Conservation (phyloP, 306 rosid species). For the apple (Malus domestica) region DNA sequence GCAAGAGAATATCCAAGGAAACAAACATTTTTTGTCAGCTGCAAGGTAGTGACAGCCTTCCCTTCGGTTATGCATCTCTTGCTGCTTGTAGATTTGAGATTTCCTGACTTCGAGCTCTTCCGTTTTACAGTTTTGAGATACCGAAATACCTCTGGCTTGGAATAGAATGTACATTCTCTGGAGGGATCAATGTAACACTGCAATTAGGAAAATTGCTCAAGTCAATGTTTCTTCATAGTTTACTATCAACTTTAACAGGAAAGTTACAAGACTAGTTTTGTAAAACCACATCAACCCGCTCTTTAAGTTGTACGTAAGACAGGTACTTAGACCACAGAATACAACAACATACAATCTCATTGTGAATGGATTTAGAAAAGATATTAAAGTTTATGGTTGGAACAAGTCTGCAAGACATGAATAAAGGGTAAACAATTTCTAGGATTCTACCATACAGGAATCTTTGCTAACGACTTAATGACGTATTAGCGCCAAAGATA, state of each 20-base stretch:
- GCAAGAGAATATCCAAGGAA: conserved; percentile 8
- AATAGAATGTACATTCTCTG: conserved; percentile 56
- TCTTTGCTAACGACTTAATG: not conserved
- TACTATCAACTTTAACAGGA: not conserved
- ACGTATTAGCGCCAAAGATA: no score
- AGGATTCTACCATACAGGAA: not conserved
- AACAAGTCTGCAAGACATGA: not conserved
- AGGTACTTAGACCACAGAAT: not conserved
- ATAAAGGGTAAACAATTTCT: not conserved
- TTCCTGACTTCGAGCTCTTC: conserved; percentile 25
- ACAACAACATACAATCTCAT: not conserved
- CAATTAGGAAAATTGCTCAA: conserved; percentile 20
- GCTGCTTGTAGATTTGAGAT: conserved; percentile 37
- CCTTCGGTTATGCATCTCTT: conserved; percentile 23
- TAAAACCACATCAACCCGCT: not conserved
- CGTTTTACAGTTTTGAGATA: conserved; percentile 47
- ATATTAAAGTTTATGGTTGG: not conserved
- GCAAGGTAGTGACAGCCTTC: conserved; percentile 17
- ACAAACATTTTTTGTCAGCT: conserved; percentile 46
- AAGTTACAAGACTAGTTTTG: not conserved
- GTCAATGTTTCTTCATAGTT: conserved; percentile 3
- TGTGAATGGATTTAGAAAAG: not conserved
- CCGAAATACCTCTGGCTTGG: conserved; percentile 76
- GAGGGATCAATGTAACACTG: conserved; percentile 74
- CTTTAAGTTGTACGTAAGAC: not conserved